Percentiles rank a stretch among this genome's conserved stretches.
phyloP scores from a whole-genome alignment of 129 eudicot species.

The Oenanthe sinensis region DNA sequence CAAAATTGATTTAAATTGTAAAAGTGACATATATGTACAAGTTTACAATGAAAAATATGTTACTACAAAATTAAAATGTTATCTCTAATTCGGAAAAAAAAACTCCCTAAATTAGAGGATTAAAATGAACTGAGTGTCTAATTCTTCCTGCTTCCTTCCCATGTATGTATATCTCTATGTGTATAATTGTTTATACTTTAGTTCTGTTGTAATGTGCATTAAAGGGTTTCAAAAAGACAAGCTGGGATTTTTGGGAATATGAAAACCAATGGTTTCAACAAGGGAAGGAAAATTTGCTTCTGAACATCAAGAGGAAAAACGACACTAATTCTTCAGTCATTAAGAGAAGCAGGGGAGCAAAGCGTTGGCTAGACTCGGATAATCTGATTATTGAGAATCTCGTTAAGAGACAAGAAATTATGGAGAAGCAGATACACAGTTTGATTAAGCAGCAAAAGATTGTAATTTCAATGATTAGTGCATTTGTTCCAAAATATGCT shows the following conservation, averaged over 20 bases:
- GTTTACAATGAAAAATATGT: not conserved
- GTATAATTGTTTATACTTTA: not conserved
- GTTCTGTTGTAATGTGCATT: not conserved
- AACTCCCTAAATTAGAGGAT: not conserved
- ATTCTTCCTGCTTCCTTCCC: not conserved
- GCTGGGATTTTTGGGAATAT: slow-evolving; percentile 25
- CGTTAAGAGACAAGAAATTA: not conserved
- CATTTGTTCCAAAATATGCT: not conserved
- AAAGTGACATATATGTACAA: not conserved
- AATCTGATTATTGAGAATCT: slow-evolving; percentile 4
- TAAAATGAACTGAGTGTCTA: not conserved
- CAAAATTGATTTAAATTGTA: not conserved
- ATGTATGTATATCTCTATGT: not conserved
- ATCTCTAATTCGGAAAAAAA: not conserved
- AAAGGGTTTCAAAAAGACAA: slow-evolving; percentile 31
- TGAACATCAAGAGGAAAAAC: slow-evolving; percentile 24
- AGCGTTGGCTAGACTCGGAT: not conserved
- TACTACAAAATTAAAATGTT: not conserved
- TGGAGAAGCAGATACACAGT: slow-evolving; percentile 8
- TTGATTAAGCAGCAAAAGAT: slow-evolving; percentile 4
- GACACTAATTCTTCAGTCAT: not conserved
- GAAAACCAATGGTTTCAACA: slow-evolving; percentile 19
- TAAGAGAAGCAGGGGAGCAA: not conserved
- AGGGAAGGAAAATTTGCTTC: slow-evolving; percentile 22
- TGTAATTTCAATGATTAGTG: not conserved